phyloP scores from a whole-genome alignment of 2,329 filamentous ascomycete species.

The Xylariaceae sp. region DNA sequence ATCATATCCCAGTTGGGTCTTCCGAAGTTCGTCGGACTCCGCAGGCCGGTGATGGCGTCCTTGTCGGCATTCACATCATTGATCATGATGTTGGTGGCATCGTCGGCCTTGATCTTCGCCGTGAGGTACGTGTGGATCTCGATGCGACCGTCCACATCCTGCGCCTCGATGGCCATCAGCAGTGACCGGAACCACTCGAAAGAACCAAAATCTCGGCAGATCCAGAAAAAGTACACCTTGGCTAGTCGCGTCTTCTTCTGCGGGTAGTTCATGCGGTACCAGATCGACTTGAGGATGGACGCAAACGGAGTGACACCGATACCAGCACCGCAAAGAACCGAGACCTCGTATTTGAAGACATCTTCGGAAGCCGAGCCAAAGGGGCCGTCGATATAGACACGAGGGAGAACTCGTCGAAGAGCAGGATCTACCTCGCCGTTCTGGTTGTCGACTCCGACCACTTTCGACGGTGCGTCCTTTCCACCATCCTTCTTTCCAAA shows the following conservation, averaged over 20 bases:
- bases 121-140: conserved; percentile 91
- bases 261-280: conserved; percentile 91
- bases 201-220: conserved; percentile 85
- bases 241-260: conserved; percentile 78
- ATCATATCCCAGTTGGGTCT: conserved; percentile 91
- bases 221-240: conserved; percentile 94
- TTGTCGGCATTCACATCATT: conserved; percentile 85
- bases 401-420: conserved; percentile 75
- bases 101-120: conserved; percentile 84
- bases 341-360: conserved; percentile 86
- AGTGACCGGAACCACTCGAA: conserved; percentile 91
- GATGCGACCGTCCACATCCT: conserved; percentile 83
- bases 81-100: conserved; percentile 92
- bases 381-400: conserved; percentile 83
- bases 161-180: conserved; percentile 82
- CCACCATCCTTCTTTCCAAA: conserved; percentile 61
- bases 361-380: conserved; percentile 88
- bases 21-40: conserved; percentile 84
- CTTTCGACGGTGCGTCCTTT: conserved; percentile 65
- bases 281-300: conserved; percentile 88
- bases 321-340: conserved; percentile 80
- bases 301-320: conserved; percentile 89
- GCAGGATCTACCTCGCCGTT: conserved; percentile 70
- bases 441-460: conserved; percentile 71
- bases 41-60: conserved; percentile 82